phyloP scores from a whole-genome alignment of 2,329 filamentous ascomycete species.

The Aspergillus sp. region DNA sequence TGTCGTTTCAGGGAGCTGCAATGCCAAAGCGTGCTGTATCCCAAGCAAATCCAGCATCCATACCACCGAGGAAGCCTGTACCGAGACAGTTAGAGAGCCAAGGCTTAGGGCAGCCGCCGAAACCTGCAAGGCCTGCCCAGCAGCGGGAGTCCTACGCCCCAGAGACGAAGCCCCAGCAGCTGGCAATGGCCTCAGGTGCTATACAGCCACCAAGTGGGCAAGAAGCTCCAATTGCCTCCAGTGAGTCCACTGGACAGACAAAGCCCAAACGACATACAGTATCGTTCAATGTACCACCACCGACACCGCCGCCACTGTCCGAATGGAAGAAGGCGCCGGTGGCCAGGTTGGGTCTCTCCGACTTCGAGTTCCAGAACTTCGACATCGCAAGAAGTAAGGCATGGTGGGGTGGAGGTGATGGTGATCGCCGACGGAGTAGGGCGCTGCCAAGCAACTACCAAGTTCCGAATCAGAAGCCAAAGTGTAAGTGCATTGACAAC shows the following conservation, averaged over 20 bases:
- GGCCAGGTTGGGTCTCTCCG: constrained; percentile 49
- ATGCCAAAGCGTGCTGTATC: neutral
- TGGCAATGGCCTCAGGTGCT: neutral
- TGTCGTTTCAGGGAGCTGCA: neutral
- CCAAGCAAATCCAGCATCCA: neutral
- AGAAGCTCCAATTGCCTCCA: neutral
- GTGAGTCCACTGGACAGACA: constrained; percentile 13
- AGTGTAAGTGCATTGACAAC: constrained; percentile 33
- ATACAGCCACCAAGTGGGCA: neutral
- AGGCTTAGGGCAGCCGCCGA: neutral
- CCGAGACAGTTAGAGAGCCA: neutral
- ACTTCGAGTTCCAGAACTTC: constrained; percentile 52
- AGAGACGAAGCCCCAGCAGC: neutral
- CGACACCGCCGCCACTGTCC: constrained; percentile 37
- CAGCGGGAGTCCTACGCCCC: neutral
- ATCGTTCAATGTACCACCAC: constrained; percentile 40
- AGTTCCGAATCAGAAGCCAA: constrained; percentile 25
- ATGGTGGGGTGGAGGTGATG: constrained; percentile 67
- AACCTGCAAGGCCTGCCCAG: constrained; percentile 1
- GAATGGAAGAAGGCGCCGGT: constrained; percentile 65
- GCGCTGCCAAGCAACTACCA: constrained; percentile 29
- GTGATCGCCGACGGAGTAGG: constrained; percentile 41
- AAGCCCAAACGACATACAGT: constrained; percentile 35
- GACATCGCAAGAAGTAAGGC: constrained; percentile 48
- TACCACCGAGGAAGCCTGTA: neutral